Evolutionary conservation across 495 filamentous ascomycete genomes (phyloP).

Genomic region (Penicillium alfredii): DNA sequence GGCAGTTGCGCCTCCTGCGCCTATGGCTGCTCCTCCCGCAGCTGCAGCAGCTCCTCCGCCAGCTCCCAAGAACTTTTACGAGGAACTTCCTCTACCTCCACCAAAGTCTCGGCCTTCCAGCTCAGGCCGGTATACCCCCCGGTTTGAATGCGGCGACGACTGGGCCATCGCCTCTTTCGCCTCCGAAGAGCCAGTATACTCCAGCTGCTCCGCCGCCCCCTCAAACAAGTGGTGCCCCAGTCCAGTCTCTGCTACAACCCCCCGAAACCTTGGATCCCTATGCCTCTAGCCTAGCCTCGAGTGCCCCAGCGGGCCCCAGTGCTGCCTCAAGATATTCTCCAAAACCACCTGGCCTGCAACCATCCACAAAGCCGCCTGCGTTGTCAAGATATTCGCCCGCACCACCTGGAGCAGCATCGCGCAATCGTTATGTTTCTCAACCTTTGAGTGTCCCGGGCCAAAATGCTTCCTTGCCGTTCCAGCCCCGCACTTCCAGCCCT

Average conservation of each 20-base stretch:
- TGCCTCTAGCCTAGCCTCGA: conserved; percentile 35
- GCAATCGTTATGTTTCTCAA: conserved; percentile 47
- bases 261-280: conserved; percentile 62
- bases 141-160: conserved; percentile 18
- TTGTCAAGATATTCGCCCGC: conserved; percentile 37
- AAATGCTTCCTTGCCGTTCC: conserved; percentile 58
- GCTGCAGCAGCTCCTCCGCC: conserved; percentile 23
- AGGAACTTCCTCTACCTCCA: conserved; percentile 69
- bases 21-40: conserved; percentile 22
- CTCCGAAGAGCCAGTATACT: conserved; percentile 8
- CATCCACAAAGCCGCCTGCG: conserved; percentile 27
- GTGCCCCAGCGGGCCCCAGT: conserved; percentile 34
- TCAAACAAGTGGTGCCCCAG: conserved; percentile 6
- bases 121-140: conserved; percentile 49
- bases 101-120: conserved; percentile 46
- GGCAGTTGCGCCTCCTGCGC: conserved; percentile 26
- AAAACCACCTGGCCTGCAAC: conserved; percentile 29
- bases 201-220: conserved; percentile 20
- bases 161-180: conserved; percentile 4
- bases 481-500: conserved; percentile 80
- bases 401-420: conserved; percentile 39
- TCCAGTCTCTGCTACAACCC: conserved; percentile 40
- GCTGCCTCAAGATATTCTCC: conserved; percentile 37
- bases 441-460: conserved; percentile 39
- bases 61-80: conserved; percentile 67